Conservation (phyloP, 2,329 filamentous ascomycete genomes). For the Exophiala sp. region DNA sequence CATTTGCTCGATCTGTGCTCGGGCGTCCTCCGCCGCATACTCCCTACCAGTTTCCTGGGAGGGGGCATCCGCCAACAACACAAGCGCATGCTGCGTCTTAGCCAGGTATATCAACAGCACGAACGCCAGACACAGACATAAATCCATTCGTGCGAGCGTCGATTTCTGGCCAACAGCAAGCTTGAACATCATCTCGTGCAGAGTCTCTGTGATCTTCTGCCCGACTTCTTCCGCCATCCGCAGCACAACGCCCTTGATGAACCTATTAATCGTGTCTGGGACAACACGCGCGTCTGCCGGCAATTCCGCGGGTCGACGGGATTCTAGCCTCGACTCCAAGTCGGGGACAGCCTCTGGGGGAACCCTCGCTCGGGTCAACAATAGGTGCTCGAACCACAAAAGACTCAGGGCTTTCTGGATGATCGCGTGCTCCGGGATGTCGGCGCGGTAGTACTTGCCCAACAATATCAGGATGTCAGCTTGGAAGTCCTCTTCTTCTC, state of each 20-base stretch:
- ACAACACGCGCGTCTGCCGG: conserved; percentile 3
- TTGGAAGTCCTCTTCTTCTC: conserved; percentile 16
- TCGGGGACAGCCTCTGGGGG: conserved; percentile 2
- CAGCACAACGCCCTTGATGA: conserved; percentile 20
- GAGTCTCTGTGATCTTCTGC: conserved; percentile 10
- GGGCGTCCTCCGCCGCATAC: conserved; percentile 2
- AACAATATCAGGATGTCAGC: conserved; percentile 12
- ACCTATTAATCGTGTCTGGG: conserved; percentile 24
- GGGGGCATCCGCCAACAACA: conserved; percentile 8
- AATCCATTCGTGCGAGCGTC: conserved; percentile 10
- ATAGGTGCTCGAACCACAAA: conserved; percentile 23
- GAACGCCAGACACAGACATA: conserved; percentile 21
- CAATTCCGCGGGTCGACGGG: background rate
- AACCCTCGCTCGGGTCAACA: conserved; percentile 16
- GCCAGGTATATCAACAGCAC: conserved; percentile 21
- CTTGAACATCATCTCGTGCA: conserved; percentile 22
- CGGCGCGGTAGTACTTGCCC: conserved; percentile 18
- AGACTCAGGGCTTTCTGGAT: conserved; percentile 15
- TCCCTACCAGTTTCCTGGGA: conserved; percentile 1
- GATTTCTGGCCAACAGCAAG: conserved; percentile 17
- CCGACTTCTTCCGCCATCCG: conserved; percentile 12
- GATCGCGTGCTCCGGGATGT: conserved; percentile 17
- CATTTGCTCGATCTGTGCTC: conserved; percentile 18
- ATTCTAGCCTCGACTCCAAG: conserved; percentile 11
- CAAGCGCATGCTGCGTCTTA: conserved; percentile 12